Evolutionary conservation across 2,329 filamentous ascomycete species (phyloP).

Genomic region (Aspergillus tamarii): DNA sequence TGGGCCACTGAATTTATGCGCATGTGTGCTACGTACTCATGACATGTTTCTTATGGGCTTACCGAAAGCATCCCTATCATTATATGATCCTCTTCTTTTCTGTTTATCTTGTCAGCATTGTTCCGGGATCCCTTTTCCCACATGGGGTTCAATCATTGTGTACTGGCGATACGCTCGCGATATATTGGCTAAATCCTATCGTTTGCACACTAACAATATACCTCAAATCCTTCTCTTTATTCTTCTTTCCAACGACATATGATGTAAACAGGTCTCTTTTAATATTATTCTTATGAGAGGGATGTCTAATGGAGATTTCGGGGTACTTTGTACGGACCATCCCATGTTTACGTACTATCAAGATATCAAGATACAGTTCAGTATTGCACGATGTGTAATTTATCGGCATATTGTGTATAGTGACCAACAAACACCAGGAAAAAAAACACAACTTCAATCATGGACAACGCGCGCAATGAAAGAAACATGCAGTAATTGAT

Average conservation of each 20-base stretch:
- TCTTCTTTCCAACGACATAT: background rate
- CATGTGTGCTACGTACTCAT: background rate
- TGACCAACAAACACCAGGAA: background rate
- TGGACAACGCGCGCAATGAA: background rate
- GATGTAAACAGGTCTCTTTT: background rate
- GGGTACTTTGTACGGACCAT: background rate
- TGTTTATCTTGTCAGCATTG: background rate
- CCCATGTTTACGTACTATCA: background rate
- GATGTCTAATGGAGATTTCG: background rate
- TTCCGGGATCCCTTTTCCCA: background rate
- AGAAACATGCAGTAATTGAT: slow-evolving; percentile 3
- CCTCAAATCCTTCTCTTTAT: background rate
- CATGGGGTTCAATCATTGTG: slow-evolving; percentile 1
- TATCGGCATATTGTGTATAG: background rate
- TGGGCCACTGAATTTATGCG: background rate
- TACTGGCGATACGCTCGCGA: background rate
- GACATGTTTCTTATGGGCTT: slow-evolving; percentile 1
- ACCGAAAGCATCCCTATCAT: background rate
- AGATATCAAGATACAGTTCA: background rate
- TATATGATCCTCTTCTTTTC: background rate
- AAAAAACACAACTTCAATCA: background rate
- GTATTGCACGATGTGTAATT: background rate
- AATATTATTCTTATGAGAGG: background rate
- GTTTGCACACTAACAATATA: background rate
- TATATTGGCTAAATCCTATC: slow-evolving; percentile 1